A percentile compares a stretch with the other conserved stretches of the same genome.
phyloP scores from a whole-genome alignment of 805 yeast species.

The Candida bentonensis region DNA sequence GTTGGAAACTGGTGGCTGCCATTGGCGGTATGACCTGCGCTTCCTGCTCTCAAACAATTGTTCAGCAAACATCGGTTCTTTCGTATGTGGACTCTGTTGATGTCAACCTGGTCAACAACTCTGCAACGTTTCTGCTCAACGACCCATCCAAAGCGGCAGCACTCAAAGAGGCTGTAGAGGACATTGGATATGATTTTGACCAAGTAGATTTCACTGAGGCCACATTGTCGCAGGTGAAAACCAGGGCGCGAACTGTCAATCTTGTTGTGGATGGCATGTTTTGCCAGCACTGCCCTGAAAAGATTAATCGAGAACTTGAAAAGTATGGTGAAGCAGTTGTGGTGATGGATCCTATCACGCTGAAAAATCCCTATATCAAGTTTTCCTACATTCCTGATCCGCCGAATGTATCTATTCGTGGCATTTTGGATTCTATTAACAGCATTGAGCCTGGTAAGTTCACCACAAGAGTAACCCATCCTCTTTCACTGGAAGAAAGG shows the following conservation, averaged over 20 bases:
- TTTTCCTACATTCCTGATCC: conserved; percentile 52
- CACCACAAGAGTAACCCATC: conserved; percentile 38
- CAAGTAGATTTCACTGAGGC: conserved; percentile 30
- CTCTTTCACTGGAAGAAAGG: conserved; percentile 49
- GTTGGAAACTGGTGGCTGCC: conserved; percentile 39
- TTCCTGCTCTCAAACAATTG: conserved; percentile 49
- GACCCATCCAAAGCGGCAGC: conserved; percentile 23
- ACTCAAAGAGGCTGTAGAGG: conserved; percentile 42
- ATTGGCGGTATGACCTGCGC: conserved; percentile 70
- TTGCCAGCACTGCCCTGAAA: conserved; percentile 56
- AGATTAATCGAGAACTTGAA: conserved; percentile 34
- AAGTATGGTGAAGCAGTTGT: conserved; percentile 44
- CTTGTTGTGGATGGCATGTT: conserved; percentile 51
- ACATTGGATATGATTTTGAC: conserved; percentile 52
- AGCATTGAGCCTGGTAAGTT: conserved; percentile 31
- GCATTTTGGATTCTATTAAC: conserved; percentile 36
- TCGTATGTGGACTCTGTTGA: conserved; percentile 40
- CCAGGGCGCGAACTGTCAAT: conserved; percentile 40
- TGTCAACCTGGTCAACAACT: conserved; percentile 44
- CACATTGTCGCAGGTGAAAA: conserved; percentile 33
- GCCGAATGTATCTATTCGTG: conserved; percentile 39
- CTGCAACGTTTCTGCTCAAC: conserved; percentile 44
- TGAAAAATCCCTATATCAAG: conserved; percentile 42
- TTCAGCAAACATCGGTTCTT: conserved; percentile 27
- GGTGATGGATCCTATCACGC: conserved; percentile 40